These are phyloP conservation scores for Purshia tridentata DNA, from an alignment of 306 rosid species.

Conservation along the genomic window DNA sequence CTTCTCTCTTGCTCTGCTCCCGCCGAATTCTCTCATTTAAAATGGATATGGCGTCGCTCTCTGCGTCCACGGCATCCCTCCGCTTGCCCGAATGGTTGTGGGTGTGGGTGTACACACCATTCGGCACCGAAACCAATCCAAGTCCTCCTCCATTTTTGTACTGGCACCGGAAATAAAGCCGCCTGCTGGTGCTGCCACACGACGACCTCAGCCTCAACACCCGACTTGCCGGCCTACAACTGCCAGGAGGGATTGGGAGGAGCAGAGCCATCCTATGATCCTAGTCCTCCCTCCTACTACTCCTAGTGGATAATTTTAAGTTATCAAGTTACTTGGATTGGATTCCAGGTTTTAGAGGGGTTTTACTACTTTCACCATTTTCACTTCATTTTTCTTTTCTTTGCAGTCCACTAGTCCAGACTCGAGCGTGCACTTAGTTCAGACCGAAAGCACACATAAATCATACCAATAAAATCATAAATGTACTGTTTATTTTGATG, in stretches of 20 bases:
- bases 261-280: constrained; percentile 47
- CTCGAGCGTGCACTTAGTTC: too few relatives aligned
- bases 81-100: constrained; percentile 29
- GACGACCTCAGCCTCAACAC: neutral
- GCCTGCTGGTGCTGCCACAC: too few relatives aligned
- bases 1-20: constrained; percentile 48
- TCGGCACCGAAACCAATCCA: constrained; percentile 18
- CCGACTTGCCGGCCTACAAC: too few relatives aligned
- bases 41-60: constrained; percentile 55
- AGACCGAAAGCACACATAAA: too few relatives aligned
- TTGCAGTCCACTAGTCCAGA: too few relatives aligned
- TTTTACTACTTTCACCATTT: too few relatives aligned
- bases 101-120: constrained; percentile 48
- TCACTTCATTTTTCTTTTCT: too few relatives aligned
- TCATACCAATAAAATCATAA: too few relatives aligned
- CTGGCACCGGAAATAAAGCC: too few relatives aligned
- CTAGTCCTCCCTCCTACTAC: neutral
- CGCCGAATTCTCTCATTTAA: constrained; percentile 76
- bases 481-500: too few relatives aligned
- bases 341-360: too few relatives aligned
- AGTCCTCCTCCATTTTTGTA: neutral
- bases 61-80: constrained; percentile 36
- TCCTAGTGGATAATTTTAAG: neutral
- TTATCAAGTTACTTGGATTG: too few relatives aligned
- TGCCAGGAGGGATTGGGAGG: constrained; percentile 24